Evolutionary conservation across 331 rosid genomes (phyloP), one percentile per base, ranked within the genome.

Genomic region (Rosa hybrid): DNA sequence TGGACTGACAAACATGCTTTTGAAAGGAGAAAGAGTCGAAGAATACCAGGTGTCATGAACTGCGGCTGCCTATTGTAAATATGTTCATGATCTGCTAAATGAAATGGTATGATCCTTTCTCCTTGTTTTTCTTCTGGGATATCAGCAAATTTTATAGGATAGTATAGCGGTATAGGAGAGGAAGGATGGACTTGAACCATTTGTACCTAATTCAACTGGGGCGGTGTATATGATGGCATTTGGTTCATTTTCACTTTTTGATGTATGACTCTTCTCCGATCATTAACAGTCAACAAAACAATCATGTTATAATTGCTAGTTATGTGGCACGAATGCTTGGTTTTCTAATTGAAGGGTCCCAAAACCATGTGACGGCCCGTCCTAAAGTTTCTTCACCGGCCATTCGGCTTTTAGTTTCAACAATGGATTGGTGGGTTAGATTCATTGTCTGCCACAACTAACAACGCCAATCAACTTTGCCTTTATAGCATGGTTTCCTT

Each of bases 321-420:
- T 16, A 25, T 62, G 41, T 25, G 17, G 0, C 62, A 42, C n/a
- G 56, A n/a, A 4, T 69, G 65, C 63, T 76, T 45, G 72, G 27
- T 42, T 69, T 27, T 39, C 21, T 30, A 50, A 77, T 8, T 44
- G 59, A 72, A 75, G 89, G 92, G 89, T 20, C 87, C 90, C 93
- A 83, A 83, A 83, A 71, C 79, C 92, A 91, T 85, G 96, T 89
- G 92, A 85, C 54, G 41, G 64, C 80, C 50, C 56, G 41, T 68
- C 56, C 53, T 8, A 87, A 78, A 79, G 60, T 64, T 50, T 14
- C 76, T 5, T 54, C 56, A 68, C 20, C 45, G 34, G 70, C 44
- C 57, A 65, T 53, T 77, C 34, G 83, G 79, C 83, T 60, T 65
- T 4, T 12, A 62, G 41, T 62, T 75, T 75, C 67, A 38, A 60